Percentiles rank a stretch among this genome's conserved stretches.
phyloP scores from a whole-genome alignment of 106 monocot genomes.

The Agapanthus africanus region DNA sequence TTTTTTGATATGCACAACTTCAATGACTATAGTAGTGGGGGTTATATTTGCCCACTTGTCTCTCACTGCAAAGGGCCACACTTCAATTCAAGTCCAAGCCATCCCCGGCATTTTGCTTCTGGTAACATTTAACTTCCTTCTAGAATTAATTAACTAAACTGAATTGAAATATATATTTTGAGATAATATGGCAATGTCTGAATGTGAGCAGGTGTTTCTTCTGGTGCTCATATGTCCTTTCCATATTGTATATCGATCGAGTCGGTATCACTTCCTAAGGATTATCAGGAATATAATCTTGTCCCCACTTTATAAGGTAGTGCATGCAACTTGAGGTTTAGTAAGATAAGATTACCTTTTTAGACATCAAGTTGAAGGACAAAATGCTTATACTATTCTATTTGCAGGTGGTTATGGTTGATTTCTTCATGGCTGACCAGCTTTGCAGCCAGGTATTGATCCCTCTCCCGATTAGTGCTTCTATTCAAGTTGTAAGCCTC shows the following conservation, averaged over 20 bases:
- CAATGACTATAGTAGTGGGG: slow-evolving; percentile 65
- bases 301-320: slow-evolving; percentile 89
- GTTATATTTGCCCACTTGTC: slow-evolving; percentile 63
- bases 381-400: neutral
- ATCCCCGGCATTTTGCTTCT: slow-evolving; percentile 69
- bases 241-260: slow-evolving; percentile 50
- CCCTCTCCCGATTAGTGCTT: too few species aligned
- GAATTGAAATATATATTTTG: too few species aligned
- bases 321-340: too few species aligned
- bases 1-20: slow-evolving; percentile 68
- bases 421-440: slow-evolving; percentile 99
- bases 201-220: slow-evolving; percentile 57
- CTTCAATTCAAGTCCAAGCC: slow-evolving; percentile 47
- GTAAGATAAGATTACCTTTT: too few species aligned
- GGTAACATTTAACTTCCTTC: too few species aligned
- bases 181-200: too few species aligned
- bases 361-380: too few species aligned
- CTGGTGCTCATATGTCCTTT: slow-evolving; percentile 68
- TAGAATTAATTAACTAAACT: too few species aligned
- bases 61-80: slow-evolving; percentile 43
- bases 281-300: slow-evolving; percentile 81
- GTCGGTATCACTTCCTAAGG: slow-evolving; percentile 63
- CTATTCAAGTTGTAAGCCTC: too few species aligned
- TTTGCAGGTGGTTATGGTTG: slow-evolving; percentile 89
- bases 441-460: slow-evolving; percentile 99